Base-by-base conservation (phyloP, 306 rosid genomes). In the Medicago ruthenica region DNA sequence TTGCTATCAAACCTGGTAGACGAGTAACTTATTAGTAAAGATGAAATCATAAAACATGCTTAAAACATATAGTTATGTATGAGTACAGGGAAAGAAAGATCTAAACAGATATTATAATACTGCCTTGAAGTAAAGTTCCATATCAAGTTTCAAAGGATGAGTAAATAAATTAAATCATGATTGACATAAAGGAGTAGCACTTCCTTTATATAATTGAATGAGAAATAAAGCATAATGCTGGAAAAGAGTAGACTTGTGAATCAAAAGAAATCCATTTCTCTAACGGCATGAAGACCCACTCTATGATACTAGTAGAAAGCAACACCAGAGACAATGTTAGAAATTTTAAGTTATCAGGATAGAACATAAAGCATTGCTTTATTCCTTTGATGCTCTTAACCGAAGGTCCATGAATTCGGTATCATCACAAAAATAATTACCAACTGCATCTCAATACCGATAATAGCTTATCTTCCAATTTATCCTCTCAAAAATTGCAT, bases 1-100 rank as follows among this genome's bases (percentile, higher is more conserved):
- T 96, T 96, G 98, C 98, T 96, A 75, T 96, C 99, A 86, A 96
- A 96, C 92, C 99, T 96, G 91, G 72, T 16, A 72, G 74, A 83
- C 36, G 75, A 62, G 57, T 34, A 79, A 65, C 71, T 65, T 72
- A 40, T 76, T 84, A 79, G 76, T 67, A 67, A 84, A 79, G 60
- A 17, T 18, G 45, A 53, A 76, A 80, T 40, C 51, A 80, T 39
- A 77, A 11, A 41, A 27, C 27, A 15, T 71, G 69, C 31, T 60
- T 67, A 45, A 20, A 60, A 61, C 41, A 53, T 47, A 60, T 10
- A 45, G 24, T 11, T 5, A 10, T 21, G 24, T 59, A 53, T 15
- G 31, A 9, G 50, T 37, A 37, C 70, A 65, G 76, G 58, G 50
- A 24, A 57, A 67, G 61, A 12, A 21, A 55, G 58, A 79, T 21